Evolutionary conservation across 2,329 filamentous ascomycete genomes (phyloP), one percentile per base, ranked within the genome.

Genomic region (Malbranchea cinnamomea): DNA sequence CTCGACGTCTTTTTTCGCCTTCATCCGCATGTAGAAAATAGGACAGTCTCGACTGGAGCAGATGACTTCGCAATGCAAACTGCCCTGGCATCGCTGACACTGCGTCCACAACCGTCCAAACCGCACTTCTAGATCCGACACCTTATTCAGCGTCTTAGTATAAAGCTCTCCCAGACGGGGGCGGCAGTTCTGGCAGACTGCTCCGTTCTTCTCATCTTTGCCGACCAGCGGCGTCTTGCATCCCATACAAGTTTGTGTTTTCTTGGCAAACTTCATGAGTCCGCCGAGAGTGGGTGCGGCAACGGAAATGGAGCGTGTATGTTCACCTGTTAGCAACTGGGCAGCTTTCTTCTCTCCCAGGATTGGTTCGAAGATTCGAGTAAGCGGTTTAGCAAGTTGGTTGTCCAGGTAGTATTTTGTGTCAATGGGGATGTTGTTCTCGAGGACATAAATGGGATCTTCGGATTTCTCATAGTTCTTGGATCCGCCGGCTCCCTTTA

Each of bases 11-110:
- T 98, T 98, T 69, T 94, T 92, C 18, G 87, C 87, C 67, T 98
- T 98, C 89, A 98, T 98, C 4, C 89, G 75, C 89, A 98, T 98
- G 56, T 98, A 98, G 57, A 98, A 98, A 48, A 98, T 98, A 1
- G 89, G 89, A 51, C 89, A 98, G 62, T 98, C 89, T 53, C 84
- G 80, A 52, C 78, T 87, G 39, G 78, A 85, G 62, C 89, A 98
- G 44, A 98, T 95, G 32, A 98, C 91, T 56, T 98, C 89, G 53
- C 83, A 89, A 59, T 98, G 89, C 69, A 98, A 79, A 60, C 84
- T 94, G 32, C 85, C 89, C 60, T 98, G 89, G 54, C 89, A 98
- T 23, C 89, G 68, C 61, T 98, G 89, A 53, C 89, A 98, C 56
- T 98, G 89, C 28, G 89, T 98, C 89, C 89, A 98, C 30, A 98